Base-by-base conservation (phyloP, 2,329 filamentous ascomycete species). In the Calonectria pseudoturangicola region DNA sequence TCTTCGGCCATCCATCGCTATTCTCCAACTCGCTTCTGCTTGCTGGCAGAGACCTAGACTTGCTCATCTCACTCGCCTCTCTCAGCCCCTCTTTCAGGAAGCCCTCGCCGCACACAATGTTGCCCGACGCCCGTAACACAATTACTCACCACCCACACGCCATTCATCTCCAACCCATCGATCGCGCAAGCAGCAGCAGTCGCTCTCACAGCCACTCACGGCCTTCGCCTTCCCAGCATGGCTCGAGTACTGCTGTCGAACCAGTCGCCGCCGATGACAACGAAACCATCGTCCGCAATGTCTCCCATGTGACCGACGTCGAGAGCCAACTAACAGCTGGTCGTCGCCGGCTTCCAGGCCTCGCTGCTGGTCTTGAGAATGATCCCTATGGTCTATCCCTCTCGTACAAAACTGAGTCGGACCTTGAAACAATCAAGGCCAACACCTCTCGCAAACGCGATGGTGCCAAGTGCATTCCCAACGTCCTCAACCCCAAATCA, bases 381-480 rank as follows among this genome's bases (percentile, higher is more conserved):
- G 96, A 98, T 79, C 96, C 96, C 0, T 97, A 95, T 84, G 91
- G 92, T 68, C 92, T 98, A 4, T 92, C 94, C 0, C 90, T 91
- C 2, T 92, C 91, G 67, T 91, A 97, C 83, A 98, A 98, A 86
- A 92, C 93, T 25, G 87, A 92, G 36, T 90, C 89, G 21, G 94
- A 98, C 82, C 91, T 98, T 75, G 90, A 92, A 43, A 88, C 90
- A 78, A 96, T 98, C 83, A 91, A 92, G 74, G 93, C 95, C 70
- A 98, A 97, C 82, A 94, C 92, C 2, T 94, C 93, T 9, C 91
- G 93, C 74, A 96, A 96, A 85, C 92, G 94, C 64, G 88, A 89
- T 80, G 88, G 86, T 8, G 75, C 70, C 63, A 78, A 75, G n/a
- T 74, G 77, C 68, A 66, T 73, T 15, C 76, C 74, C 48, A 60